Base-by-base conservation (phyloP, 805 yeast genomes). In the Sugiyamaella lignohabitans region DNA sequence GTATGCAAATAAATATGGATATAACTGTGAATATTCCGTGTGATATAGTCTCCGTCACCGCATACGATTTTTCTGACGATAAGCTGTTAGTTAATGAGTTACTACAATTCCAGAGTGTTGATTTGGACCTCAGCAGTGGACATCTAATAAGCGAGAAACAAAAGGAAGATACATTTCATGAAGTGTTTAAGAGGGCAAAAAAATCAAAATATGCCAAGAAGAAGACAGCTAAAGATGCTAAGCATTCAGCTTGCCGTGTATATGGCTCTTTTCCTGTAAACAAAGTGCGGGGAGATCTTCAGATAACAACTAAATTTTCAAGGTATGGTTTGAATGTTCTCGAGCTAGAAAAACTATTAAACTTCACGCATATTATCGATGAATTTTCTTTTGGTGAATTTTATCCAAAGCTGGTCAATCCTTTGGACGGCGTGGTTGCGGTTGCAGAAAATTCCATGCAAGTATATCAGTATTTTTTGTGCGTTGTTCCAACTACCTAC, bases 371-470 rank as follows among this genome's bases (percentile, higher is more conserved):
- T 65, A 78, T 79, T 3, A 82, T 93, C 50, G 77, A 78, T 50
- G 98, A 91, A 63, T 78, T 88, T 52, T 87, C 97, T 8, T 91
- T 82, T 66, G 98, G 98, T 11, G 86, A 79, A 32, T 88, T 84
- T 64, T 88, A 79, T 59, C 97, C 98, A 2, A 83, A 76, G 56
- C 72, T 89, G 52, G 74, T 82, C 55, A 91, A 91, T 60, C 95
- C 96, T n/a, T 72, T 93, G 53, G 98, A 93, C 63, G 72, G 72
- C 40, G 82, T 91, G 0, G 83, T 79, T 0, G 77, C 81, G 54
- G 47, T 64, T 18, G 73, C 87, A 1, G 68, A 70, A 0, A 70
- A 74, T 1, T 68, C 72, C 19, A 50, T 70, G 17, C 79, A 55
- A 17, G 49, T 51, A n/a, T 86, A 70, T 64, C 76, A 76, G 44